phyloP scores from a whole-genome alignment of 2,329 filamentous ascomycete genomes.

The Aspergillus persii region DNA sequence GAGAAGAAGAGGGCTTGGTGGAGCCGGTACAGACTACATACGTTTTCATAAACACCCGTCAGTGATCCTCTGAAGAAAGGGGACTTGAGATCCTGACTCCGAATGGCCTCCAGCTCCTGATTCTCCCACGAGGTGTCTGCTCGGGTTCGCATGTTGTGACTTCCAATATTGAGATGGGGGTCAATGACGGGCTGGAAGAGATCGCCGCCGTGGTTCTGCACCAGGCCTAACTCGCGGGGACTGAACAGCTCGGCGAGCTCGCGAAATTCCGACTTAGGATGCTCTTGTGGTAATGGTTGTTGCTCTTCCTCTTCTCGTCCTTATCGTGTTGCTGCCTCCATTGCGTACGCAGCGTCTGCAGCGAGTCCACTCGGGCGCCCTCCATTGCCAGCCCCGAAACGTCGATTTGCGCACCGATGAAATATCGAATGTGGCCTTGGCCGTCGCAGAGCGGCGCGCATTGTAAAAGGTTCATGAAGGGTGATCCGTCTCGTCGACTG shows the following conservation, averaged over 20 bases:
- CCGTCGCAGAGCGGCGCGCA: constrained; percentile 69
- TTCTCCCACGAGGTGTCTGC: constrained; percentile 9
- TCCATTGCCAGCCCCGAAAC: constrained; percentile 67
- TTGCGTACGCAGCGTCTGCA: constrained; percentile 49
- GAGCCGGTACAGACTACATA: too few species aligned
- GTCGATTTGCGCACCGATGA: constrained; percentile 71
- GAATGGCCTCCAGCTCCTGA: constrained; percentile 21
- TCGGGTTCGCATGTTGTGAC: constrained; percentile 16
- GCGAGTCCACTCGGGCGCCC: constrained; percentile 62
- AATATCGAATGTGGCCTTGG: constrained; percentile 64
- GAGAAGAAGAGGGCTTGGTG: not conserved
- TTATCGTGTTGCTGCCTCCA: constrained; percentile 24
- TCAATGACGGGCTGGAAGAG: constrained; percentile 29
- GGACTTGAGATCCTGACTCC: constrained; percentile 42
- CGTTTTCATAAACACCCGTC: constrained; percentile 56
- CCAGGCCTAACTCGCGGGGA: constrained; percentile 62
- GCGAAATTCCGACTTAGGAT: constrained; percentile 61
- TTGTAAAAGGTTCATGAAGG: constrained; percentile 76
- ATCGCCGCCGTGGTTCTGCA: constrained; percentile 61
- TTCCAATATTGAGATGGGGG: constrained; percentile 3
- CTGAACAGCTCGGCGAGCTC: constrained; percentile 70
- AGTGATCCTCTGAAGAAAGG: constrained; percentile 21
- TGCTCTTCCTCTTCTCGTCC: constrained; percentile 1
- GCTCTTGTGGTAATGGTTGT: constrained; percentile 21
- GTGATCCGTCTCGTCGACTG: constrained; percentile 69